Percentiles rank a stretch among this genome's conserved stretches.
Evolutionary conservation across 2,329 filamentous ascomycete genomes (phyloP).

Genomic region (Berkeleyomyces basicola): DNA sequence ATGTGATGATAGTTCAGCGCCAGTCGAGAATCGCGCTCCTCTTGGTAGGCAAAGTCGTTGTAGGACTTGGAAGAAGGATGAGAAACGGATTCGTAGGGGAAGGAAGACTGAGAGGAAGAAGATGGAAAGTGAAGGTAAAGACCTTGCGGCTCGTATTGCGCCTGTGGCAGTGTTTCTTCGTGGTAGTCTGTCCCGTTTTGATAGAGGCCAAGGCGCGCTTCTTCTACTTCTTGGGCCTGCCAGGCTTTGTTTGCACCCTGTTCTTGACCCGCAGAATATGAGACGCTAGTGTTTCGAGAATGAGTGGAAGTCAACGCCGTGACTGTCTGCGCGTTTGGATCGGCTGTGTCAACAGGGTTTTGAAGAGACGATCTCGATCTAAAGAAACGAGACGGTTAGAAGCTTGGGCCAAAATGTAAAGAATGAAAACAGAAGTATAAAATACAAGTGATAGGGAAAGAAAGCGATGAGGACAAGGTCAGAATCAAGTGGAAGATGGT

Average conservation of each 20-base stretch:
- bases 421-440: neutral
- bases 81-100: constrained; percentile 4
- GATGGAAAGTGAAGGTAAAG: neutral
- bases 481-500: neutral
- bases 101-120: neutral
- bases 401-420: neutral
- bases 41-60: constrained; percentile 6
- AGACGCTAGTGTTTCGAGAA: constrained; percentile 12
- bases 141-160: neutral
- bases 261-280: constrained; percentile 1
- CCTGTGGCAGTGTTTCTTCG: neutral
- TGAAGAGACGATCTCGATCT: constrained; percentile 3
- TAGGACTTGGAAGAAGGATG: constrained; percentile 2
- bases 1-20: constrained; percentile 10
- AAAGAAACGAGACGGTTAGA: neutral
- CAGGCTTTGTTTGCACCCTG: neutral
- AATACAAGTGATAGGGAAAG: neutral
- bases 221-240: neutral
- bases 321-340: neutral
- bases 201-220: neutral
- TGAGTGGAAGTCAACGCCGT: neutral
- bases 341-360: constrained; percentile 5
- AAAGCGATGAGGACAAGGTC: neutral
- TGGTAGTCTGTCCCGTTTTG: neutral
- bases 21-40: constrained; percentile 10